Conservation (phyloP, 257 asterid species). For the Salvia splendens region DNA sequence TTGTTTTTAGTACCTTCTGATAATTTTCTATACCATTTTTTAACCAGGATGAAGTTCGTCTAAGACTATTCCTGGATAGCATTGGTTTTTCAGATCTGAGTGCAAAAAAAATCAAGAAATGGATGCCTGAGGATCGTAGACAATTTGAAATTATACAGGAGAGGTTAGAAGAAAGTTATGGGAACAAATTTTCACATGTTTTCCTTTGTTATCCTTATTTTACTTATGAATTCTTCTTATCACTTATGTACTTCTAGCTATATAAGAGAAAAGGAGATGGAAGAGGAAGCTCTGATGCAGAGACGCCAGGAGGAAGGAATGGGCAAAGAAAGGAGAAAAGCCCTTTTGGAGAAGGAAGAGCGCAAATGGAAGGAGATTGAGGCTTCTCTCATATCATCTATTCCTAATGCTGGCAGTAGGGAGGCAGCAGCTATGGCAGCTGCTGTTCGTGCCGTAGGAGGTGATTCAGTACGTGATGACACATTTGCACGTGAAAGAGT, state of each 20-base stretch:
- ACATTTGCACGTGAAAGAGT: constrained; percentile 97
- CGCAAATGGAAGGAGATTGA: constrained; percentile 99
- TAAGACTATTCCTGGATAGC: constrained; percentile 94
- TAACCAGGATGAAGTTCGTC: constrained; percentile 92
- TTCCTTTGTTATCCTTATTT: constrained; percentile 26
- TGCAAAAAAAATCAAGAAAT: constrained; percentile 92
- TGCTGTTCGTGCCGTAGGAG: constrained; percentile 99
- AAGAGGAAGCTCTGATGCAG: constrained; percentile 96
- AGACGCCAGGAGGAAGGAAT: constrained; percentile 98
- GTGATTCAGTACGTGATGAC: constrained; percentile 96
- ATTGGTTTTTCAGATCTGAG: constrained; percentile 95
- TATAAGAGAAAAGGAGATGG: constrained; percentile 98
- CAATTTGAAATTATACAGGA: constrained; percentile 96
- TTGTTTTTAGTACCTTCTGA: constrained; percentile 26
- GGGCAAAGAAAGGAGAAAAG: constrained; percentile 98
- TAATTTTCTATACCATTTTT: not conserved
- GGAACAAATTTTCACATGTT: constrained; percentile 15
- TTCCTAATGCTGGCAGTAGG: constrained; percentile 98
- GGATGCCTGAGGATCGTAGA: constrained; percentile 98
- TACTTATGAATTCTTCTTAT: constrained; percentile 18
- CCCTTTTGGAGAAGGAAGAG: constrained; percentile 94
- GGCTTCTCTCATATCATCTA: constrained; percentile 89
- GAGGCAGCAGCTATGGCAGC: constrained; percentile 99
- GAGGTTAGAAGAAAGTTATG: constrained; percentile 51
- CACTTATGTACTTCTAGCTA: constrained; percentile 61